phyloP scores from a whole-genome alignment of 2,329 filamentous ascomycete genomes.

The Aureobasidium mangrovei region DNA sequence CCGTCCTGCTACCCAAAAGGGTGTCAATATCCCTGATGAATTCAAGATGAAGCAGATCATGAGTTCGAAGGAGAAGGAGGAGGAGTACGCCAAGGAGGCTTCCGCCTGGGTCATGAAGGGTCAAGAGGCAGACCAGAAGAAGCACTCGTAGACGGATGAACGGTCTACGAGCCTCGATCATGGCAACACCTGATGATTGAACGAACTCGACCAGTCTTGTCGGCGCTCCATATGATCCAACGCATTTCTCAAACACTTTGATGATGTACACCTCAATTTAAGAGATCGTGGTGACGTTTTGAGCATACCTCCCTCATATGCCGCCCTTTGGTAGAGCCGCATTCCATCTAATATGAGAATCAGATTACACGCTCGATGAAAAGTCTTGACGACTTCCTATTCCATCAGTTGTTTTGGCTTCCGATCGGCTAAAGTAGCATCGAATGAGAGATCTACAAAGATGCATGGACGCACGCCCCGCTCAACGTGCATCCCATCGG shows the following conservation, averaged over 20 bases:
- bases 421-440: neutral
- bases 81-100: slow-evolving; percentile 31
- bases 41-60: slow-evolving; percentile 32
- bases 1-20: slow-evolving; percentile 26
- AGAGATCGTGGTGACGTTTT: no score
- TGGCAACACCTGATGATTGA: neutral
- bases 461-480: slow-evolving; percentile 2
- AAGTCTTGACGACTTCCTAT: no score
- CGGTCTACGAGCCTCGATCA: neutral
- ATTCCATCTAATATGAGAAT: neutral
- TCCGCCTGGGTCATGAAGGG: slow-evolving; percentile 31
- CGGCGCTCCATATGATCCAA: neutral
- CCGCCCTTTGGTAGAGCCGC: neutral
- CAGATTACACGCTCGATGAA: no score
- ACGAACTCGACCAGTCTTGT: neutral
- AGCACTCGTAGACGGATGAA: slow-evolving; percentile 22
- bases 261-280: neutral
- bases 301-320: neutral
- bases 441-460: neutral
- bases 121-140: slow-evolving; percentile 32
- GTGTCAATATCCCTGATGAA: slow-evolving; percentile 28
- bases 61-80: slow-evolving; percentile 30
- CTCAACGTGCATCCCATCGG: slow-evolving; percentile 10
- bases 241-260: neutral
- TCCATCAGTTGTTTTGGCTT: neutral